A percentile compares a stretch with the other conserved stretches of the same genome.
Conservation (phyloP, 495 filamentous ascomycete genomes). For the Cercophora scortea region DNA sequence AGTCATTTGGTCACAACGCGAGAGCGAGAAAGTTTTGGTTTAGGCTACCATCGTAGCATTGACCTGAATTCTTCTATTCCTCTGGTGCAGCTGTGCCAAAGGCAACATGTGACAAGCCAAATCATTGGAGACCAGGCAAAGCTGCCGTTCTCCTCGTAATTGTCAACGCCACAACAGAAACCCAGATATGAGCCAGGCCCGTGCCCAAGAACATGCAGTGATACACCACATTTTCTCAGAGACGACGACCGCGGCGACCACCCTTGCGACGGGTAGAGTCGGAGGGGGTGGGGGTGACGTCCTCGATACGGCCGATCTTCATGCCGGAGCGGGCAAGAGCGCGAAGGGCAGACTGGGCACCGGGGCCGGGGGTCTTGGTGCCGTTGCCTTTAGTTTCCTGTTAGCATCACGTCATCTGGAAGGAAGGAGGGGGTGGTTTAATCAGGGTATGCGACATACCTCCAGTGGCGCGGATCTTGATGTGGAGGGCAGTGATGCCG, state of each 20-base stretch:
- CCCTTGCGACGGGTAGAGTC: slow-evolving; percentile 99
- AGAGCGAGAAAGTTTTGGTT: background rate
- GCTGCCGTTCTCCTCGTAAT: slow-evolving; percentile 61
- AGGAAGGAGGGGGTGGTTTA: no score
- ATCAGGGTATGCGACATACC: slow-evolving; percentile 48
- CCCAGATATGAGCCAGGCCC: slow-evolving; percentile 15
- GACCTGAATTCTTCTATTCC: slow-evolving; percentile 25
- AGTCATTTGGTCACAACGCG: background rate
- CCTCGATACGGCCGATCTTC: slow-evolving; percentile 99
- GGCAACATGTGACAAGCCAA: slow-evolving; percentile 47
- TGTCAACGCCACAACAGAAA: slow-evolving; percentile 50
- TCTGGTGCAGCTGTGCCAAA: slow-evolving; percentile 40
- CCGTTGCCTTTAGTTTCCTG: slow-evolving; percentile 60
- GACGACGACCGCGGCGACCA: slow-evolving; percentile 99
- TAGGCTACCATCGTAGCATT: slow-evolving; percentile 17
- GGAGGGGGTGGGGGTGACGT: slow-evolving; percentile 97
- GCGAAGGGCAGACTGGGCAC: slow-evolving; percentile 97
- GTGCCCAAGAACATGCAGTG: background rate
- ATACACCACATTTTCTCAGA: slow-evolving; percentile 47
- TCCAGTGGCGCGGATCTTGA: slow-evolving; percentile 99
- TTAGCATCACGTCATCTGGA: background rate
- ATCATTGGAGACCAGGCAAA: slow-evolving; percentile 57
- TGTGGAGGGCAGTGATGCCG: slow-evolving; percentile 96
- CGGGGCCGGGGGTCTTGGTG: slow-evolving; percentile 98
- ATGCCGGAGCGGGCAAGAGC: slow-evolving; percentile 97